Base-by-base conservation (phyloP, 1,284 basidiomycete genomes). In the Cutaneotrichosporon sp. region DNA sequence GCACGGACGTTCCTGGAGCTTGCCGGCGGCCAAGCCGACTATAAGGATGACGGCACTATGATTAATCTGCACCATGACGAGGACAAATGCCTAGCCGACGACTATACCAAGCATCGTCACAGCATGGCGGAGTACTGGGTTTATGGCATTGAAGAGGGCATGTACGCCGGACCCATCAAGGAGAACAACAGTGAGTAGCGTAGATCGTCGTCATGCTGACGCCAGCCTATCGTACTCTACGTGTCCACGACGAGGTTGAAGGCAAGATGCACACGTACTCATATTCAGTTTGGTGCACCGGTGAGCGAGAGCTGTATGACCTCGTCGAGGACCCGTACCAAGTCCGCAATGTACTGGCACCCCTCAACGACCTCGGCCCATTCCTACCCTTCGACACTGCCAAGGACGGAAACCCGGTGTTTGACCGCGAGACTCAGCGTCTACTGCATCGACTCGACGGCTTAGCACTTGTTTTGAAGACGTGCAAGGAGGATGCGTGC, bases 241-340 rank as follows among this genome's bases (percentile, higher is more conserved):
- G 69, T 4, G 55, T 68, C 5, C 60, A 65, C 10, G 60, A 65
- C 57, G 56, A 58, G 20, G 43, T 46, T 21, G 49, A 46, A 23
- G 51, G 21, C 9, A 18, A 51, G 14, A 26, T 45, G 7, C 33
- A 30, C n/a, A 59, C 57, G 8, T 66, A 49, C 46, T 60, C 56
- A 4, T 72, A 70, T 55, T 59, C 62, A 0, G 70, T 70, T 20
- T 72, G 70, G 70, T 72, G 70, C 52, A 70, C 68, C 0, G 68
- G 70, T 36, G 70, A 72, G 45, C 61, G 65, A n/a, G 70, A 72
- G 57, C 60, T 72, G 37, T 70, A 70, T 56, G 58, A 70, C 54
- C 59, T 70, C 18, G 42, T 38, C 43, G 42, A 38, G 18, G 68
- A 70, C 51, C 66, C 70, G 4, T 51, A 68, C 48, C 68, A 70